Base-by-base conservation (phyloP, 352 stramenopile genomes). In the Phytophthora kernoviae region DNA sequence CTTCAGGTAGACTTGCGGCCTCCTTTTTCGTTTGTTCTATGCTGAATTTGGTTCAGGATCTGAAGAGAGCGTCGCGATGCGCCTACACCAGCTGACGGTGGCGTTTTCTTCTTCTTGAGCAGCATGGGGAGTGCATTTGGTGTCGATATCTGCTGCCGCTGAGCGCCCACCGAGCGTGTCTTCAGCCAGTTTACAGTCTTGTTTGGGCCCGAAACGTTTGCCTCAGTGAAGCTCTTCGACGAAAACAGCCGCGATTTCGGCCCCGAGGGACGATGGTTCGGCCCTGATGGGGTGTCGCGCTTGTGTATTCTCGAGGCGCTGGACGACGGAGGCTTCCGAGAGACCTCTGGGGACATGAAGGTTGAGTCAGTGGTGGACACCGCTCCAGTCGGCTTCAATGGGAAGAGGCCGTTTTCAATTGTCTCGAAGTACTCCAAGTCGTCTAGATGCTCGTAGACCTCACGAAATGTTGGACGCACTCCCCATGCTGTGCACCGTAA, bases 111-210 rank as follows among this genome's bases (percentile, higher is more conserved):
- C 37, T 76, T 74, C 40, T 74, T 81, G 21, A 71, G 50, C 27
- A 75, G 44, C 37, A 81, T 46, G 5, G 71, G 65, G 9, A 64
- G 71, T 0, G 58, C 64, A 7, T 52, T 87, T 8, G 77, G 77
- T 15, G 77, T 87, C 24, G 75, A 63, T 7, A 53, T 41, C 41
- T 77, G 71, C 26, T 70, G 70, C 22, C 56, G 58, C 18, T 61
- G 52, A 9, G 54, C 50, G 22, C 45, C 54, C 22, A 93, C 81
- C 1, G 83, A 90, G 18, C 85, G 83, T 2, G 83, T 82, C 55
- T 92, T 91, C 36, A 94, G 70, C 73, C 84, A 90, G 63, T 94
- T 91, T 9, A 93, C 81, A 8, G 81, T 77, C 62, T 91, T 90
- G 55, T 65, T 75, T 20, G 33, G 7, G 22, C 62, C 51, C 8